Evolutionary conservation across 441 rosid genomes (phyloP), one percentile per base, ranked within the genome.

Genomic region (Iberis amara): DNA sequence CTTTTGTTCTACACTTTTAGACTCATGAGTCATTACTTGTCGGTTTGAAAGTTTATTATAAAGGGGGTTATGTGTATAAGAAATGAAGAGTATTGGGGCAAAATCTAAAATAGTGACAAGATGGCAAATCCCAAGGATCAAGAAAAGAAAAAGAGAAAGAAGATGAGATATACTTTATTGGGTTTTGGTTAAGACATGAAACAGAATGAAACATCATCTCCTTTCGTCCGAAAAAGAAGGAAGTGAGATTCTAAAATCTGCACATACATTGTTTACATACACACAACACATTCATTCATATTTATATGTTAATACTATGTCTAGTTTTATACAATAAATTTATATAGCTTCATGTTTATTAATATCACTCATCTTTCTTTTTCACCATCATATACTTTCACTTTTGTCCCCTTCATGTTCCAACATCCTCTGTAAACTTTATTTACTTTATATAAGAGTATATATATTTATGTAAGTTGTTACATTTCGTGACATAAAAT

Each of bases 221-320:
- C 61, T 60, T 36, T 66, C 30, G 57, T 66, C 71, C 71, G 41
- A 60, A 60, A 36, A 66, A 59, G 38, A 59, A 36, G 57, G 37
- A 54, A 54, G 61, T 28, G 52, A 59, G 47, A 59, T 60, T 60
- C 62, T 23, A 28, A 33, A 66, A 47, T 28, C 66, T 60, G 61
- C 65, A 66, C 39, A 43, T 60, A 27, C 52, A 47, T 33, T 47
- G 21, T 47, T 39, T 32, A 46, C 55, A 11, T 37, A 43, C 56
- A 48, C 24, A 50, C 49, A 55, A 2, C 27, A n/a, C n/a, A n/a
- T n/a, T n/a, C 10, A 55, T 55, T 55, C 57, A 48, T 49, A 54
- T 47, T 32, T 32, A 43, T 9, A 14, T 32, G 49, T 54, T 33
- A n/a, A 23, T 28, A 12, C 6, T 27, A 30, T 11, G 27, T 28